A percentile compares a stretch with the other conserved stretches of the same genome.
Conservation (phyloP, 768 basidiomycete species). For the Leucogyrophana mollusca region DNA sequence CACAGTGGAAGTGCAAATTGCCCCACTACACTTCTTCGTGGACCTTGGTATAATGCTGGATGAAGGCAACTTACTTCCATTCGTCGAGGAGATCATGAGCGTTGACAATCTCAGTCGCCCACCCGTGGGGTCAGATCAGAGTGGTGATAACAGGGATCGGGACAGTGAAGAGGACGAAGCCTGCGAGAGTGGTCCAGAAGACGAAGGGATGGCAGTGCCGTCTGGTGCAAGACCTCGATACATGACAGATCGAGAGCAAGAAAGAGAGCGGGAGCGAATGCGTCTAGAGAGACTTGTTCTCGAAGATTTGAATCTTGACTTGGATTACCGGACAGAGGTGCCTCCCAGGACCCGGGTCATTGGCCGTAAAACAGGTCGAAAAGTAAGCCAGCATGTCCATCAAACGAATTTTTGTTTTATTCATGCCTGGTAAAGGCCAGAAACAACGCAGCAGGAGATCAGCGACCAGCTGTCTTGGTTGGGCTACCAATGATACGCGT, state of each 20-base stretch:
- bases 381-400: conserved; percentile 17
- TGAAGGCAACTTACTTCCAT: conserved; percentile 39
- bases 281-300: conserved; percentile 51
- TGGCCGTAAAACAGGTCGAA: conserved; percentile 5
- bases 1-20: conserved; percentile 35
- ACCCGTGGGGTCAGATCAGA: background rate
- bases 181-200: conserved; percentile 23
- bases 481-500: conserved; percentile 47
- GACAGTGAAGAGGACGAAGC: conserved; percentile 12
- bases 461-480: background rate
- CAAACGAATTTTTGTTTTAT: too few relatives aligned
- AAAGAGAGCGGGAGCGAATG: conserved; percentile 37
- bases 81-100: conserved; percentile 45
- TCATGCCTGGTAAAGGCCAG: too few relatives aligned
- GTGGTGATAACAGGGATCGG: conserved; percentile 8
- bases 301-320: conserved; percentile 56
- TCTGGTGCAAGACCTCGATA: conserved; percentile 37
- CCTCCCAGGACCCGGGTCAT: conserved; percentile 4
- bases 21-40: conserved; percentile 74
- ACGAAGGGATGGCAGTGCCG: conserved; percentile 28
- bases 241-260: conserved; percentile 12
- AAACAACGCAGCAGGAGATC: background rate
- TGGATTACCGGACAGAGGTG: conserved; percentile 37
- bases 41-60: conserved; percentile 54
- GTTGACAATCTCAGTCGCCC: conserved; percentile 5